Evolutionary conservation across 805 yeast genomes (phyloP).

Genomic region (Ogataea nonfermentans): DNA sequence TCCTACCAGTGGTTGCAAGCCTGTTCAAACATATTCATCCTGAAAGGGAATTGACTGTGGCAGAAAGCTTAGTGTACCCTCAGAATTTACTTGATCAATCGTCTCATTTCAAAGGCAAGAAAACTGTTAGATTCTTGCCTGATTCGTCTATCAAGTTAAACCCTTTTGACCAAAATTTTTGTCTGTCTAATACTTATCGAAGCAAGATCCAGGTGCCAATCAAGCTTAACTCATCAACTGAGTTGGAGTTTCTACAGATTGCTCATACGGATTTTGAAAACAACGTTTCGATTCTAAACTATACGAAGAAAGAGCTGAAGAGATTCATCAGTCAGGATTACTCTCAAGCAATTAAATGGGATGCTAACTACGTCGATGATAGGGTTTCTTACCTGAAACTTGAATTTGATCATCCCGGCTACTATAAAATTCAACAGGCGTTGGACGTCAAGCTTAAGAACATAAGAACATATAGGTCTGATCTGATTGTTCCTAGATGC

Average conservation of each 20-base stretch:
- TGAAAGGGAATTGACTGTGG: constrained; percentile 33
- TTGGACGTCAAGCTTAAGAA: constrained; percentile 56
- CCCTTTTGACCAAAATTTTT: constrained; percentile 65
- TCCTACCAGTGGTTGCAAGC: constrained; percentile 28
- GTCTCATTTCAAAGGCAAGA: constrained; percentile 78
- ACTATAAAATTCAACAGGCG: constrained; percentile 68
- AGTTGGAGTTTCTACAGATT: constrained; percentile 65
- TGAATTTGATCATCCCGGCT: constrained; percentile 69
- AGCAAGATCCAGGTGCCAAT: constrained; percentile 58
- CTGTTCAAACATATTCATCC: constrained; percentile 23
- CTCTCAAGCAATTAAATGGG: constrained; percentile 22
- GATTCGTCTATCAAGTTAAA: constrained; percentile 85
- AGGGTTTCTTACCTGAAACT: constrained; percentile 59
- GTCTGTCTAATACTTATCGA: constrained; percentile 45
- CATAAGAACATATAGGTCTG: constrained; percentile 57
- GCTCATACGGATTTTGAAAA: constrained; percentile 57
- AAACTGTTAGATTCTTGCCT: constrained; percentile 83
- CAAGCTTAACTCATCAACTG: constrained; percentile 74
- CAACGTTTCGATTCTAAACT: constrained; percentile 47
- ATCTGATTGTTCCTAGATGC: constrained; percentile 68
- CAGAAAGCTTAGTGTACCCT: constrained; percentile 36
- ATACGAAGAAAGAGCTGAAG: constrained; percentile 54
- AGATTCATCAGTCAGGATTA: constrained; percentile 31
- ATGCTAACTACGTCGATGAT: constrained; percentile 29
- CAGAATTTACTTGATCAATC: constrained; percentile 43